These are phyloP conservation scores for Botrytis porri DNA, from an alignment of 2,329 filamentous ascomycete genomes.

Conservation along the genomic window DNA sequence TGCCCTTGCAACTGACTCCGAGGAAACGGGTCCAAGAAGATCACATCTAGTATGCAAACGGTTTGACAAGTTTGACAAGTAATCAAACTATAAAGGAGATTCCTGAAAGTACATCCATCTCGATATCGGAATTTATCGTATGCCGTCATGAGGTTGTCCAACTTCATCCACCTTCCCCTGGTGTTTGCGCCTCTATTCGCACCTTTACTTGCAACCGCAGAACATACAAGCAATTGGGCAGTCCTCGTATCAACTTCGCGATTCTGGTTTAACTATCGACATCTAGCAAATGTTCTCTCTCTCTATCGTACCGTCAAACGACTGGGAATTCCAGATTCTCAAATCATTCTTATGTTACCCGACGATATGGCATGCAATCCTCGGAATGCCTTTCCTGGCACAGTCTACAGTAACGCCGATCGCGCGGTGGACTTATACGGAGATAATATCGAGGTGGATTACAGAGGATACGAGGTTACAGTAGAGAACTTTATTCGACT, in stretches of 20 bases:
- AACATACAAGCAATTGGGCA: constrained; percentile 98
- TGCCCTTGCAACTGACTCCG: too few species aligned
- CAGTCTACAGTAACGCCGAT: constrained; percentile 97
- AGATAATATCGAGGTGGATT: constrained; percentile 98
- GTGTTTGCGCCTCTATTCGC: constrained; percentile 49
- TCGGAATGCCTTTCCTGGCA: constrained; percentile 94
- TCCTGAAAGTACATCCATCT: background rate
- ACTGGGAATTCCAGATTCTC: constrained; percentile 93
- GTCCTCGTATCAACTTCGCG: constrained; percentile 97
- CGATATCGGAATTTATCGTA: background rate
- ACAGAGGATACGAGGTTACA: constrained; percentile 95
- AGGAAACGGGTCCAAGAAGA: background rate
- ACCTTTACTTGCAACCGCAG: constrained; percentile 46
- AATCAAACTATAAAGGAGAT: background rate
- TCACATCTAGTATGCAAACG: background rate
- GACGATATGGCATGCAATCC: constrained; percentile 99
- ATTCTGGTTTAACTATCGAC: constrained; percentile 99
- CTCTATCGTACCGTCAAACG: constrained; percentile 98
- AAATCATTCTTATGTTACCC: constrained; percentile 99
- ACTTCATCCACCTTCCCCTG: constrained; percentile 42
- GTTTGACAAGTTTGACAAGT: background rate
- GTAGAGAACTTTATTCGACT: constrained; percentile 98
- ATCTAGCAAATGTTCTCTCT: constrained; percentile 95
- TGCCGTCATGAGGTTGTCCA: constrained; percentile 50
- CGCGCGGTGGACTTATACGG: constrained; percentile 94